phyloP scores from a whole-genome alignment of 2,329 filamentous ascomycete species.

The Trichothecium sympodiale region DNA sequence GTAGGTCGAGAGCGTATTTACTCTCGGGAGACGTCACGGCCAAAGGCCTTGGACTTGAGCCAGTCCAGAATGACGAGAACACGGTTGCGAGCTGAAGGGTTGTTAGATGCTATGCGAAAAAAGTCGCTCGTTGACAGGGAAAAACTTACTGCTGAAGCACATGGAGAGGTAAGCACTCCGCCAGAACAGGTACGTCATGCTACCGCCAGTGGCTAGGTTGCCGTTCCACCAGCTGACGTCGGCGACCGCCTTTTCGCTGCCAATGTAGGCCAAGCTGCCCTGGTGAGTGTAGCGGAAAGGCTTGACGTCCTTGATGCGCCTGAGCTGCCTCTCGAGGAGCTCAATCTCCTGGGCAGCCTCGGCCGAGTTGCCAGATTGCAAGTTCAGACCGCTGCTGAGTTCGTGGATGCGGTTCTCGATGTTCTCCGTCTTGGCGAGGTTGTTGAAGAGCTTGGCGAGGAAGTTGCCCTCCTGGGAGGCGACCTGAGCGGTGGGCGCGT shows the following conservation, averaged over 20 bases:
- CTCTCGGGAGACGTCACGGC: slow-evolving; percentile 84
- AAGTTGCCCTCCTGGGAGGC: slow-evolving; percentile 92
- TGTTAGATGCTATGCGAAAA: slow-evolving; percentile 12
- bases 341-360: slow-evolving; percentile 67
- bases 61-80: slow-evolving; percentile 89
- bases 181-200: slow-evolving; percentile 97
- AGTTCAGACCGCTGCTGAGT: slow-evolving; percentile 52
- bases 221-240: slow-evolving; percentile 97
- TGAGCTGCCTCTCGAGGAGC: slow-evolving; percentile 72
- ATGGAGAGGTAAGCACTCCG: slow-evolving; percentile 95
- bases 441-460: slow-evolving; percentile 93
- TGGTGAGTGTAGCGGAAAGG: slow-evolving; percentile 99
- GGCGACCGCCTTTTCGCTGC: slow-evolving; percentile 92
- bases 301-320: slow-evolving; percentile 86
- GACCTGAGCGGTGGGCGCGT: slow-evolving; percentile 94
- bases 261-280: slow-evolving; percentile 93
- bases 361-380: slow-evolving; percentile 44
- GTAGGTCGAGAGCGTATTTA: slow-evolving; percentile 26
- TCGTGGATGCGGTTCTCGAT: slow-evolving; percentile 66
- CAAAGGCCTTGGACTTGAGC: slow-evolving; percentile 94
- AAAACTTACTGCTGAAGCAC: slow-evolving; percentile 94
- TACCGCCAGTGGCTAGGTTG: slow-evolving; percentile 87
- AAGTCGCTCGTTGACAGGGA: background rate
- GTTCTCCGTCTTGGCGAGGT: slow-evolving; percentile 88
- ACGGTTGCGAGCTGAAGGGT: slow-evolving; percentile 68